These are phyloP conservation scores for Begonia loranthoides DNA, from an alignment of 306 rosid genomes.

Conservation along the genomic window DNA sequence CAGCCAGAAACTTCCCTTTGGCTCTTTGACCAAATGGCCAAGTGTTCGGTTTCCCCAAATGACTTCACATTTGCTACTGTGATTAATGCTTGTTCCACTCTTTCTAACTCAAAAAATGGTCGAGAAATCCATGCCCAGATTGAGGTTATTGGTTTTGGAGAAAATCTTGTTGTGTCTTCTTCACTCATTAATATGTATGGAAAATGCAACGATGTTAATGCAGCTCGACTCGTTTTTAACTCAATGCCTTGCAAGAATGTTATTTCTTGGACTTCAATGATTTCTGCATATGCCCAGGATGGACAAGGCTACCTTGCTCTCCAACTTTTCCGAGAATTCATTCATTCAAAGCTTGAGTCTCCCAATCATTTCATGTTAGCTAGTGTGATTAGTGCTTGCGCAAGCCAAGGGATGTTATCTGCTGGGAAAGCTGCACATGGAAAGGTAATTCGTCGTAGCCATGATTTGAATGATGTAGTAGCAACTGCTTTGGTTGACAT, in stretches of 20 bases:
- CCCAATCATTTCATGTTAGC: conserved; percentile 73
- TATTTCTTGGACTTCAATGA: conserved; percentile 84
- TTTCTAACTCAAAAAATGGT: conserved; percentile 34
- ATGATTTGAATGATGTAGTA: conserved; percentile 40
- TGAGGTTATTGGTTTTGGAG: conserved; percentile 33
- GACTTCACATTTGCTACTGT: conserved; percentile 59
- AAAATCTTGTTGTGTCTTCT: conserved; percentile 46
- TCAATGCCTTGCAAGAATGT: conserved; percentile 44
- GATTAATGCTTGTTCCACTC: conserved; percentile 54
- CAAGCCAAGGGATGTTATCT: conserved; percentile 57
- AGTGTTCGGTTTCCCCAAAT: conserved; percentile 35
- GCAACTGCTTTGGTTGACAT: conserved; percentile 73
- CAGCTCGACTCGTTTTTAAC: conserved; percentile 44
- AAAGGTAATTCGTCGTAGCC: conserved; percentile 34
- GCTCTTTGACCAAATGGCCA: conserved; percentile 33
- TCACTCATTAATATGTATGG: conserved; percentile 78
- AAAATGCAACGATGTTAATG: conserved; percentile 47
- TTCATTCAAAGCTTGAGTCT: conserved; percentile 11
- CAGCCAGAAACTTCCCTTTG: conserved; percentile 30
- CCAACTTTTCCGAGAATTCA: conserved; percentile 39
- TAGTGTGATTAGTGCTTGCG: conserved; percentile 52
- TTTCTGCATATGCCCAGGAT: conserved; percentile 63
- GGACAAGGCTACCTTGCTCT: conserved; percentile 48
- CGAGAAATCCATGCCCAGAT: conserved; percentile 38
- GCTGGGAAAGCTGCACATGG: conserved; percentile 65